Percentiles rank a stretch among this genome's conserved stretches.
phyloP scores from a whole-genome alignment of 1,139 yeast genomes.

The Schwanniomyces etchellsii region DNA sequence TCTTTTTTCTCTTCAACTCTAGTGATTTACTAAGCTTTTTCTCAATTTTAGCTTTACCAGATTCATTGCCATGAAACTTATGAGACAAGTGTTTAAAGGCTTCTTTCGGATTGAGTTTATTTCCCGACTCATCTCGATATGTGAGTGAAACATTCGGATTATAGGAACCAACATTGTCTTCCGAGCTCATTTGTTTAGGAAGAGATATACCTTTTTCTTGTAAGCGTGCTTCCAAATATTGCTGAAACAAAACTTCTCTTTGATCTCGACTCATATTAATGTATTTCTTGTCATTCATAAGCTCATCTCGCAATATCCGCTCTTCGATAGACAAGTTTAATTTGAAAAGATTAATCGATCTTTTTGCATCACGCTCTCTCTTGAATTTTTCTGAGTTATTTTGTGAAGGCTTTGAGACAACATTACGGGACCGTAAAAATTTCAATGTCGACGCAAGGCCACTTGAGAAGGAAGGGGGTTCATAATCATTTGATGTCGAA shows the following conservation, averaged over 20 bases:
- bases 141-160: slow-evolving; percentile 61
- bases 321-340: slow-evolving; percentile 33
- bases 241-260: slow-evolving; percentile 21
- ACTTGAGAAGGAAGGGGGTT: slow-evolving; percentile 30
- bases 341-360: slow-evolving; percentile 27
- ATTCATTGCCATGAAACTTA: slow-evolving; percentile 67
- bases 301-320: slow-evolving; percentile 34
- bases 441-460: slow-evolving; percentile 57
- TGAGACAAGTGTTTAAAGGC: slow-evolving; percentile 86
- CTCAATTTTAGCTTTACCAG: slow-evolving; percentile 10
- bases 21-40: slow-evolving; percentile 5
- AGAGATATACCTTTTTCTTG: slow-evolving; percentile 12
- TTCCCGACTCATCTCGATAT: slow-evolving; percentile 71
- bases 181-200: neutral
- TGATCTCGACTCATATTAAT: slow-evolving; percentile 25
- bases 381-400: slow-evolving; percentile 12
- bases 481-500: slow-evolving; percentile 5
- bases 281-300: slow-evolving; percentile 25
- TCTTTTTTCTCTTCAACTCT: too few relatives aligned
- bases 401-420: slow-evolving; percentile 15
- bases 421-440: slow-evolving; percentile 45
- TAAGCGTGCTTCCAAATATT: slow-evolving; percentile 25
- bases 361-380: slow-evolving; percentile 22
- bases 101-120: slow-evolving; percentile 58
- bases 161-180: slow-evolving; percentile 22